Percentiles rank a stretch among this genome's conserved stretches.
These are phyloP conservation scores for Medicago lupulina DNA, from an alignment of 306 rosid genomes.

Conservation along the genomic window DNA sequence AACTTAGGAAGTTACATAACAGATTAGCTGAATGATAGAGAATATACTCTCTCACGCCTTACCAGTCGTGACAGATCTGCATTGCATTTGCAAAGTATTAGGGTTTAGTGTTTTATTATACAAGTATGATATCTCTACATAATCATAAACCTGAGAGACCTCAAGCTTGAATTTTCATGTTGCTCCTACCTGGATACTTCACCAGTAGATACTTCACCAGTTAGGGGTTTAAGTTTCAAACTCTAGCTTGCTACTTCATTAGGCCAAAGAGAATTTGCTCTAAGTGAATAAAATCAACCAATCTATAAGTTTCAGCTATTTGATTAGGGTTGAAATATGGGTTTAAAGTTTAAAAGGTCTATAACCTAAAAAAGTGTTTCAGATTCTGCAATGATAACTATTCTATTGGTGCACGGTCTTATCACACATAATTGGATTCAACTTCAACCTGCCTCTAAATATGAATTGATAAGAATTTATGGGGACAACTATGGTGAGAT, in stretches of 20 bases:
- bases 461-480: constrained; percentile 1
- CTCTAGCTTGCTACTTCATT: constrained; percentile 9
- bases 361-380: constrained; percentile 13
- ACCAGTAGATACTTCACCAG: background rate
- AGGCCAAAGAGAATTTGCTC: constrained; percentile 17
- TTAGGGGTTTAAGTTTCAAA: background rate
- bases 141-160: background rate
- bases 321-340: background rate
- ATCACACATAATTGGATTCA: constrained; percentile 13
- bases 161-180: constrained; percentile 11
- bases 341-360: too few species aligned
- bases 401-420: background rate
- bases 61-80: background rate
- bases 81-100: background rate
- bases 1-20: background rate
- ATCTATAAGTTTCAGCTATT: constrained; percentile 18
- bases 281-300: constrained; percentile 9
- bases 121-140: constrained; percentile 2
- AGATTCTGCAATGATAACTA: constrained; percentile 4
- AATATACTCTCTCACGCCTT: background rate
- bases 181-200: background rate
- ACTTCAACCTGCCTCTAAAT: background rate
- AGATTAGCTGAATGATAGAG: background rate
- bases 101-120: background rate
- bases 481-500: constrained; percentile 23